Conservation (phyloP, 2,329 filamentous ascomycete species). For the Lachnellula suecica region DNA sequence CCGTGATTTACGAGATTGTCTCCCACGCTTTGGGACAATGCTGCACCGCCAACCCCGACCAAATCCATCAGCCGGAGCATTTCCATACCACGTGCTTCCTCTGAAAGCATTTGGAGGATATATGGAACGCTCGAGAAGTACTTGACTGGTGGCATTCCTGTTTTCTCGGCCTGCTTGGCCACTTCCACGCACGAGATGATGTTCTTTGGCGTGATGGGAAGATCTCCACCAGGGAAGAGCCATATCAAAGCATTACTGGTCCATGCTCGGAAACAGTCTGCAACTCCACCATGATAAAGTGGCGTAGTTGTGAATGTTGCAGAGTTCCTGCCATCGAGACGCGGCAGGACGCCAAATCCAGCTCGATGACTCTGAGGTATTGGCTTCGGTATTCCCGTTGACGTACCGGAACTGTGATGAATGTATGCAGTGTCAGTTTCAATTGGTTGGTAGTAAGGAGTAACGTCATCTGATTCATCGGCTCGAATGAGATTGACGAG, state of each 20-base stretch:
- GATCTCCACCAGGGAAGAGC: slow-evolving; percentile 57
- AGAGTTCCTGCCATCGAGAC: slow-evolving; percentile 36
- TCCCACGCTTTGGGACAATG: slow-evolving; percentile 52
- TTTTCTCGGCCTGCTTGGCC: slow-evolving; percentile 29
- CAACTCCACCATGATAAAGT: slow-evolving; percentile 63
- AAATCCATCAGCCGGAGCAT: slow-evolving; percentile 53
- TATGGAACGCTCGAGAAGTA: slow-evolving; percentile 66
- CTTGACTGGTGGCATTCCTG: slow-evolving; percentile 34
- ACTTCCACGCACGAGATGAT: slow-evolving; percentile 46
- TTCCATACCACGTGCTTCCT: slow-evolving; percentile 40
- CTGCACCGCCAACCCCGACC: slow-evolving; percentile 63
- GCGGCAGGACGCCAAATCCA: slow-evolving; percentile 54
- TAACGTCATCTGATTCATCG: not conserved
- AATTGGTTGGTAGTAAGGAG: not conserved
- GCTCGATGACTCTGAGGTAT: slow-evolving; percentile 58
- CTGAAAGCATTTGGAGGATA: slow-evolving; percentile 52
- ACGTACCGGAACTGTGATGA: slow-evolving; percentile 65
- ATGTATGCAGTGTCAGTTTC: slow-evolving; percentile 50
- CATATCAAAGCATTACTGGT: slow-evolving; percentile 58
- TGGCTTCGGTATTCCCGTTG: slow-evolving; percentile 60
- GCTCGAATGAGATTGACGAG: not conserved
- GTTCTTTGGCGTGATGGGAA: slow-evolving; percentile 56
- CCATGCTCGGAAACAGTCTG: slow-evolving; percentile 63
- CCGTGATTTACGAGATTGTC: slow-evolving; percentile 48
- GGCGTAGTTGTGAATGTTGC: slow-evolving; percentile 66